These are phyloP conservation scores for Thielaviopsis populi DNA, from an alignment of 2,329 filamentous ascomycete species.

Conservation along the genomic window DNA sequence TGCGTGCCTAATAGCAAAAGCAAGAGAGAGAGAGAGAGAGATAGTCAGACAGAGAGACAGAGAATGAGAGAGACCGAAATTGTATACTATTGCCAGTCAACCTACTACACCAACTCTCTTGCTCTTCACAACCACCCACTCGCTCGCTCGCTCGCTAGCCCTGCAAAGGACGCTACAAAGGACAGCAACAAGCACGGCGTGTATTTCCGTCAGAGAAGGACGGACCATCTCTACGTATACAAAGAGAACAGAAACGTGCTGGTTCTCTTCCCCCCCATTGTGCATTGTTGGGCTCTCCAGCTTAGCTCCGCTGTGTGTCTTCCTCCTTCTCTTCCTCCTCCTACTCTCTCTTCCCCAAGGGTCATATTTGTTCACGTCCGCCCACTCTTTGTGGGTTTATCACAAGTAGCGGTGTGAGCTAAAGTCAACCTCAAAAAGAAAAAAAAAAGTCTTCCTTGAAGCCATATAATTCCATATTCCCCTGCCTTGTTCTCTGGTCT, in stretches of 20 bases:
- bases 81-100: no score
- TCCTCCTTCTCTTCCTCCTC: not conserved
- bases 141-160: not conserved
- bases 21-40: no score
- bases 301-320: not conserved
- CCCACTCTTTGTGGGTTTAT: not conserved
- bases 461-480: not conserved
- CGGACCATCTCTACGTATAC: not conserved
- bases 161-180: not conserved
- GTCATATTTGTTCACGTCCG: not conserved
- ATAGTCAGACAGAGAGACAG: no score
- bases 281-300: not conserved
- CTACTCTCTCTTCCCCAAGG: not conserved
- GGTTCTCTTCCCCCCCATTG: not conserved
- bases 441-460: not conserved
- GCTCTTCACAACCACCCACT: no score
- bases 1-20: no score
- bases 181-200: not conserved
- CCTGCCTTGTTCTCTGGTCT: not conserved
- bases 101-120: no score
- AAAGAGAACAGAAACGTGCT: not conserved
- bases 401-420: not conserved
- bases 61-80: no score
- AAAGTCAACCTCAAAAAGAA: not conserved
- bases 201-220: not conserved